These are phyloP conservation scores for Colletotrichum sp. DNA, from an alignment of 2,329 filamentous ascomycete genomes.

Conservation along the genomic window DNA sequence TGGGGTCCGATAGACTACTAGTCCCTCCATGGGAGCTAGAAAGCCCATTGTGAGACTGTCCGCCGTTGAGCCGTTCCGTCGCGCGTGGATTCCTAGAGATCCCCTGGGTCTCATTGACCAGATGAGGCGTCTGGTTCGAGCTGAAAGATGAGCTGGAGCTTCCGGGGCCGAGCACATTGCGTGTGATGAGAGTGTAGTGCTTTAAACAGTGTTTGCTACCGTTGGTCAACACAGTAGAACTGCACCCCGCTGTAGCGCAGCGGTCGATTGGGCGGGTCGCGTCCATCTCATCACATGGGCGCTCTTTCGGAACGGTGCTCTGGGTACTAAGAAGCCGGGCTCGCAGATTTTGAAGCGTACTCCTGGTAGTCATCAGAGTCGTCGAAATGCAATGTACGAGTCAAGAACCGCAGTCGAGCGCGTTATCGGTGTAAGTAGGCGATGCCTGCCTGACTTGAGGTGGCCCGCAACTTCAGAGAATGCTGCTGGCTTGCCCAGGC, in stretches of 20 bases:
- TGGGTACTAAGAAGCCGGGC: neutral
- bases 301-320: neutral
- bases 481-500: neutral
- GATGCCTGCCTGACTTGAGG: neutral
- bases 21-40: neutral
- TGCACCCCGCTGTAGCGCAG: neutral
- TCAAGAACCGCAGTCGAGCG: neutral
- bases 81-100: neutral
- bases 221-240: neutral
- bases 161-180: neutral
- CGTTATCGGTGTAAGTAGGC: neutral
- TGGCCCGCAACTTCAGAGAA: neutral
- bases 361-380: neutral
- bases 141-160: neutral
- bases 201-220: neutral
- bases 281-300: neutral
- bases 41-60: neutral
- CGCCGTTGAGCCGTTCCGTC: neutral
- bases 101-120: neutral
- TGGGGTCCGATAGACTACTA: neutral
- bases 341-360: neutral
- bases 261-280: neutral
- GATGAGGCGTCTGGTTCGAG: neutral
- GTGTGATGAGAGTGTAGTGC: neutral
- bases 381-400: neutral